Evolutionary conservation across 129 eudicot genomes (phyloP), one percentile per base, ranked within the genome.

Genomic region (Flaveria ramosissima): DNA sequence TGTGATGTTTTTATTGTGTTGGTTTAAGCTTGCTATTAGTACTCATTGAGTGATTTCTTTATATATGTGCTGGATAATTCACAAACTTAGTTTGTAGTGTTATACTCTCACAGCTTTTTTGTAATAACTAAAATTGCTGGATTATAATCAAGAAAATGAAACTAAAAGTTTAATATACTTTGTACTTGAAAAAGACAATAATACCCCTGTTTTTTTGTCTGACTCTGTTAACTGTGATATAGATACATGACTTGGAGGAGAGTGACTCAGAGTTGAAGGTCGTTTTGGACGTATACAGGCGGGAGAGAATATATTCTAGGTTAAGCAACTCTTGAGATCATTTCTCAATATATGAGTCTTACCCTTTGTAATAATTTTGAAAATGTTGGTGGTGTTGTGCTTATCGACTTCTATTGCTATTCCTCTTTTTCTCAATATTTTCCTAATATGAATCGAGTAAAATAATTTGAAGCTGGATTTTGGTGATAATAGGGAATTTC

Each of bases 251-350:
- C 83, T 77, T 94, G 81, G 84, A 86, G 87, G 89, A 81, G 64
- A 85, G 90, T 75, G 92, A 89, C 17, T 70, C 13, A 15, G 97
- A 94, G 77, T 80, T 94, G 76, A 89, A 86, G 81, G 89, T 86
- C 46, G 60, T 91, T 70, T 53, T 87, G 89, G 96, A 91, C 60
- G 89, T 94, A 90, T 90, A 87, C 80, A 77, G 70, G 23, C 87
- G 87, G 68, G 96, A 94, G 77, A 83, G 86, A 9, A 55, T 82
- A 36, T 82, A 84, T 77, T 79, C 97, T 78, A 94, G 98, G 98
- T 94, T 55, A 62, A 89, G 46, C 53, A 30, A 65, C 59, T 73
- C 42, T 69, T 69, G 36, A 70, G 71, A 17, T 71, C 70, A 12
- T 57, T 55, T 68, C n/a, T 48, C 26, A 14, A 56, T 69, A 23